Conservation (phyloP, 108 stramenopile genomes). For the Discostella stelligeroides region DNA sequence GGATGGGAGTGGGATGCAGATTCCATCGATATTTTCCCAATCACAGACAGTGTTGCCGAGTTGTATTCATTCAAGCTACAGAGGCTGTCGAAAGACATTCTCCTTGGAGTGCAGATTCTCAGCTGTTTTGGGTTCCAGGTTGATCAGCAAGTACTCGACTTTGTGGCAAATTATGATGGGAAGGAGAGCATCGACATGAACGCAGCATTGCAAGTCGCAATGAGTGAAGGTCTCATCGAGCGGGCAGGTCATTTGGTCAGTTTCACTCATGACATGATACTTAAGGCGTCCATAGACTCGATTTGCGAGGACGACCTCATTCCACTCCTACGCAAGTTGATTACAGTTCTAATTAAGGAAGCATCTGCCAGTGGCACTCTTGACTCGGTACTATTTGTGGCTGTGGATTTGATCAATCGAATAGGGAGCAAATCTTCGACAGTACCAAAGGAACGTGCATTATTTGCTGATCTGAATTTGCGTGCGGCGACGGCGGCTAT, state of each 20-base stretch:
- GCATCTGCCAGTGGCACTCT: conserved; percentile 5
- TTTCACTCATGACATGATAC: conserved; percentile 41
- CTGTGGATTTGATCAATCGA: conserved; percentile 25
- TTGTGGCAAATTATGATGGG: conserved; percentile 21
- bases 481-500: conserved; percentile 31
- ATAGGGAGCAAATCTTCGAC: conserved; percentile 13
- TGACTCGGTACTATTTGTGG: conserved; percentile 23
- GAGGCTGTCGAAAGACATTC: conserved; percentile 12
- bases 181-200: conserved; percentile 23
- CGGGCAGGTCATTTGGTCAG: conserved; percentile 4
- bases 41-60: conserved; percentile 39
- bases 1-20: conserved; percentile 38
- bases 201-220: conserved; percentile 3
- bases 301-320: conserved; percentile 6
- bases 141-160: conserved; percentile 21
- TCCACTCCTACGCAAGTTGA: conserved; percentile 18
- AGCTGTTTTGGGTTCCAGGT: conserved; percentile 31
- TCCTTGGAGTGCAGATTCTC: conserved; percentile 24
- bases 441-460: conserved; percentile 4
- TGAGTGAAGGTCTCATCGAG: conserved; percentile 20
- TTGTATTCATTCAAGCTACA: conserved; percentile 22
- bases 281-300: conserved; percentile 13
- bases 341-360: conserved; percentile 8
- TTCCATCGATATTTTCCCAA: conserved; percentile 18
- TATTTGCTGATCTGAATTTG: conserved; percentile 18